Base-by-base conservation (phyloP, 2,329 filamentous ascomycete genomes). In the Alternaria solani region DNA sequence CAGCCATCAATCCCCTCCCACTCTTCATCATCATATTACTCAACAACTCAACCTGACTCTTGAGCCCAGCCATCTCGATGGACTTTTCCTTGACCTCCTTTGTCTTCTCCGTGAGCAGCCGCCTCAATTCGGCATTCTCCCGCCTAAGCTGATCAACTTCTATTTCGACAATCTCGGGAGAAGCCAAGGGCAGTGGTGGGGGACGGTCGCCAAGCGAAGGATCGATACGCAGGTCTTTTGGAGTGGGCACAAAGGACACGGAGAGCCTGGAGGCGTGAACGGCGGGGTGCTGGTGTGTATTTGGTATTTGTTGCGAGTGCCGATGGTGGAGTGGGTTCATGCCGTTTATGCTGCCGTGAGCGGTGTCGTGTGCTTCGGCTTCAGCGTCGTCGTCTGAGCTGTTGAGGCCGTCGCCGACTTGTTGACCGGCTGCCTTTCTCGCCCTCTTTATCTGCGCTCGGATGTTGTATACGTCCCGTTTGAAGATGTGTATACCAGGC, bases 381-480 rank as follows among this genome's bases (percentile, higher is more conserved):
- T 51, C 41, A 41, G 51, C 55, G 23, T 57, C 60, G 16, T 57
- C 57, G 14, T 66, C 55, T 18, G 70, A 72, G 44, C 63, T 68
- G 25, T 64, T 44, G 20, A 71, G 49, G 5, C 68, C 68, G 25
- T 72, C 68, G 34, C 70, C 72, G 3, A 73, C 30, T 34, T 71
- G 60, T 46, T 74, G 71, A 4, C 64, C 73, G 2, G 73, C 71
- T 12, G 71, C 69, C 54, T 75, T 76, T 3, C 72, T 56, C 1
- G 71, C 67, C 5, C 72, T 61, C 58, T 74, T 76, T 57, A 77
- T 76, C 51, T 76, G 71, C 7, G 75, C 73, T 2, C 74, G 69
- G 30, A 76, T 75, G 32, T 77, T 77, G 57, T 77, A 77, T 7
- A 77, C 69, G 52, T 77, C 75, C 44, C 75, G 71, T 61, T 77